phyloP scores from a whole-genome alignment of 2,329 filamentous ascomycete genomes.

The Ascochyta clinopodiicola region DNA sequence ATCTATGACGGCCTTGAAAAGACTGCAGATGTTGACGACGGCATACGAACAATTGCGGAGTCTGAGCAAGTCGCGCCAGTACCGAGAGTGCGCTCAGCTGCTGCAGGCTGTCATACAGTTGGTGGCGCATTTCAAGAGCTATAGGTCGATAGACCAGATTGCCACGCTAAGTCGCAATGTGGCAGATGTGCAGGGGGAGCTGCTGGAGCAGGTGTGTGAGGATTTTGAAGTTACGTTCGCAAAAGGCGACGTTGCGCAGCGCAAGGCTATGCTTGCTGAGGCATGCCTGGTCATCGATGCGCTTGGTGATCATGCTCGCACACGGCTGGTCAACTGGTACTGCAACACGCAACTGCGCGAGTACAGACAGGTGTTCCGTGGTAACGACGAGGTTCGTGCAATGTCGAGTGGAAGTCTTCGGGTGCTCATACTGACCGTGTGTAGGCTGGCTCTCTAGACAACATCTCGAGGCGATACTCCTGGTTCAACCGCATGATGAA shows the following conservation, averaged over 20 bases:
- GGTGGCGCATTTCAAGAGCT: slow-evolving; percentile 98
- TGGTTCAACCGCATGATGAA: slow-evolving; percentile 98
- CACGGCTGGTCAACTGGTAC: slow-evolving; percentile 91
- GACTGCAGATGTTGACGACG: slow-evolving; percentile 97
- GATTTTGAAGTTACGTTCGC: slow-evolving; percentile 97
- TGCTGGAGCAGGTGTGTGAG: slow-evolving; percentile 97
- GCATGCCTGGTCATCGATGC: slow-evolving; percentile 95
- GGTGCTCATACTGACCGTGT: slow-evolving; percentile 21
- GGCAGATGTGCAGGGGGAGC: slow-evolving; percentile 87
- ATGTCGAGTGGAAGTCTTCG: not conserved
- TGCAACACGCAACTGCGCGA: slow-evolving; percentile 96
- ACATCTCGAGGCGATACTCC: slow-evolving; percentile 91
- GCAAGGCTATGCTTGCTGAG: slow-evolving; percentile 76
- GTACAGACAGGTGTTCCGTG: slow-evolving; percentile 93
- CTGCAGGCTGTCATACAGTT: slow-evolving; percentile 95
- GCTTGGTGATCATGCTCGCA: slow-evolving; percentile 83
- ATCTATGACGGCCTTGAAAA: slow-evolving; percentile 97
- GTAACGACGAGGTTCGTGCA: slow-evolving; percentile 75
- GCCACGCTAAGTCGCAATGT: slow-evolving; percentile 91
- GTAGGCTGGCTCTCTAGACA: slow-evolving; percentile 86
- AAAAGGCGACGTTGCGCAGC: slow-evolving; percentile 78
- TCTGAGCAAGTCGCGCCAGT: slow-evolving; percentile 84
- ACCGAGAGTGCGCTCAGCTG: slow-evolving; percentile 91
- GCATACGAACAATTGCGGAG: slow-evolving; percentile 95
- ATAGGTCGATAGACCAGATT: slow-evolving; percentile 97